Evolutionary conservation across 805 yeast genomes (phyloP).

Genomic region (Nakazawaea wickerhamii): DNA sequence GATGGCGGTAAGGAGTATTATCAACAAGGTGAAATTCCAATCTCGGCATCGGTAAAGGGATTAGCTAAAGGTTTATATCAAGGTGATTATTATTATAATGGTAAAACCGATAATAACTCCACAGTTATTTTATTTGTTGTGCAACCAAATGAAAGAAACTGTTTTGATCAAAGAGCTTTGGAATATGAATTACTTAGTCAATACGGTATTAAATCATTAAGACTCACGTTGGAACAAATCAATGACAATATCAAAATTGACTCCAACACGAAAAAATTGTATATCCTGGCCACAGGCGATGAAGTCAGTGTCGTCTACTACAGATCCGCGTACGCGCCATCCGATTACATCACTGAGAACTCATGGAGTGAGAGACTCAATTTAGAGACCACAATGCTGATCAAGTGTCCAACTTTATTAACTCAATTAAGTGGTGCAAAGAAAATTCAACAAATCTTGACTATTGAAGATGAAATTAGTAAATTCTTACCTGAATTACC

Average conservation of each 20-base stretch:
- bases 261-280: slow-evolving; percentile 39
- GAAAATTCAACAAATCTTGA: slow-evolving; percentile 86
- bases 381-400: slow-evolving; percentile 72
- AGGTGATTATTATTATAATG: slow-evolving; percentile 56
- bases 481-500: slow-evolving; percentile 37
- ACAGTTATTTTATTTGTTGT: slow-evolving; percentile 70
- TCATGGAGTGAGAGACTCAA: slow-evolving; percentile 76
- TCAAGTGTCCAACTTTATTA: slow-evolving; percentile 85
- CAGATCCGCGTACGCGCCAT: slow-evolving; percentile 84
- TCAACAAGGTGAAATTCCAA: slow-evolving; percentile 45
- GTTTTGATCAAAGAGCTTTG: slow-evolving; percentile 83
- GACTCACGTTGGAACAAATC: slow-evolving; percentile 65
- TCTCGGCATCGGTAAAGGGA: slow-evolving; percentile 56
- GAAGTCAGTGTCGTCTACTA: slow-evolving; percentile 88
- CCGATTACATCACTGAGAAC: slow-evolving; percentile 58
- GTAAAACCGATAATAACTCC: slow-evolving; percentile 21
- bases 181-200: slow-evolving; percentile 62
- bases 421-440: slow-evolving; percentile 93
- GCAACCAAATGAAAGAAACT: slow-evolving; percentile 82
- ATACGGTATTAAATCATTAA: slow-evolving; percentile 53
- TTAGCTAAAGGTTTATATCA: slow-evolving; percentile 66
- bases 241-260: slow-evolving; percentile 35
- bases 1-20: slow-evolving; percentile 36
- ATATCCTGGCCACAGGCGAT: slow-evolving; percentile 46
- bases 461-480: slow-evolving; percentile 44